phyloP scores from a whole-genome alignment of 495 filamentous ascomycete species.

The Lasiosphaeris hirsuta region DNA sequence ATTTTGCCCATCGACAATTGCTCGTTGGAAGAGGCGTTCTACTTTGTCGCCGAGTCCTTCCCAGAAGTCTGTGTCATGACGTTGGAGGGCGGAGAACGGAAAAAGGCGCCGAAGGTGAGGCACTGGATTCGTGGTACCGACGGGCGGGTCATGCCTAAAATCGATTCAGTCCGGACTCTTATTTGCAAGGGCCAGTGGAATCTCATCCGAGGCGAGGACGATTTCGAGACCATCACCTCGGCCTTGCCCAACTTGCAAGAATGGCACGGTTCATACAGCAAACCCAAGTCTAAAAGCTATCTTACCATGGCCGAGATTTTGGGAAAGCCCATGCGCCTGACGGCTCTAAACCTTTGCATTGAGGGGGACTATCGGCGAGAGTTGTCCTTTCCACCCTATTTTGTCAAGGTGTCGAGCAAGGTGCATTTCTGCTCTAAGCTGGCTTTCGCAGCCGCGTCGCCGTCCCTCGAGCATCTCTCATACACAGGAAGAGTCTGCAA shows the following conservation, averaged over 20 bases:
- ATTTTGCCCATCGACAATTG: constrained; percentile 59
- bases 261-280: constrained; percentile 68
- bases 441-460: constrained; percentile 52
- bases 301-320: constrained; percentile 60
- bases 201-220: constrained; percentile 61
- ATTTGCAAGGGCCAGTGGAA: constrained; percentile 76
- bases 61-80: constrained; percentile 61
- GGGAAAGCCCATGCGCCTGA: constrained; percentile 48
- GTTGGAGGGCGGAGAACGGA: constrained; percentile 72
- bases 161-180: constrained; percentile 50
- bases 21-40: constrained; percentile 64
- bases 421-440: constrained; percentile 56
- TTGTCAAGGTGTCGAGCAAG: constrained; percentile 49
- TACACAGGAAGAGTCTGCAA: constrained; percentile 65
- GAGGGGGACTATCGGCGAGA: constrained; percentile 65
- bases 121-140: constrained; percentile 46
- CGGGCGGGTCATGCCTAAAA: constrained; percentile 25
- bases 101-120: constrained; percentile 61
- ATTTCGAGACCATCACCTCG: constrained; percentile 56
- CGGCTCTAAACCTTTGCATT: constrained; percentile 60
- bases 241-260: constrained; percentile 65
- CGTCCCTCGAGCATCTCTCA: constrained; percentile 57
- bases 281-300: constrained; percentile 65
- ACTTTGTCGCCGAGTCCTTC: constrained; percentile 54
- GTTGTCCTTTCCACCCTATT: constrained; percentile 50